phyloP scores from a whole-genome alignment of 345 rosid genomes.

The Rubroshorea leprosula region DNA sequence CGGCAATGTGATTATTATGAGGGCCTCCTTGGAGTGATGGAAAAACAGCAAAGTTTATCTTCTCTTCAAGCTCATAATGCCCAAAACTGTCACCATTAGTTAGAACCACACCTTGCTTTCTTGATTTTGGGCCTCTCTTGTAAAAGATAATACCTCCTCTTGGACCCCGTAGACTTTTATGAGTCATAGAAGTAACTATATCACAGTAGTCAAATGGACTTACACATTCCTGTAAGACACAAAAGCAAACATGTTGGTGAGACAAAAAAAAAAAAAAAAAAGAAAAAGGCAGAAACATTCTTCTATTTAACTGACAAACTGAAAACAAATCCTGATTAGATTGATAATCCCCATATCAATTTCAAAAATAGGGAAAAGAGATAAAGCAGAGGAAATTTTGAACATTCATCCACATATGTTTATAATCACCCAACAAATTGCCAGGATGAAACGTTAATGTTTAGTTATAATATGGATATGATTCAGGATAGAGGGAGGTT shows the following conservation, averaged over 20 bases:
- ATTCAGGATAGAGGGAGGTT: not conserved
- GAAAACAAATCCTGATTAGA: not conserved
- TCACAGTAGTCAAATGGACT: conserved; percentile 96
- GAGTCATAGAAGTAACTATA: conserved; percentile 94
- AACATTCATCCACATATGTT: too few species aligned
- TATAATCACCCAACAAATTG: not conserved
- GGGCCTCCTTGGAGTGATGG: conserved; percentile 95
- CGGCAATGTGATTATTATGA: conserved; percentile 96
- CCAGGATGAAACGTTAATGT: not conserved
- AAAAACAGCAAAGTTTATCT: conserved; percentile 82
- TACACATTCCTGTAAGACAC: conserved; percentile 59
- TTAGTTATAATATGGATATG: not conserved
- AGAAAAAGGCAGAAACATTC: not conserved
- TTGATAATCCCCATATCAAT: not conserved
- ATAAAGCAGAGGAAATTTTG: not conserved
- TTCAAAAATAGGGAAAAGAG: not conserved
- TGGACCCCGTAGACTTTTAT: conserved; percentile 93
- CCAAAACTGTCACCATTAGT: conserved; percentile 39
- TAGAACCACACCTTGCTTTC: conserved; percentile 46
- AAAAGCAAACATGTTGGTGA: conserved; percentile 7
- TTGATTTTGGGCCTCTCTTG: conserved; percentile 66
- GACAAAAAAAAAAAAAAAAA: too few species aligned
- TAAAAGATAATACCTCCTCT: conserved; percentile 96
- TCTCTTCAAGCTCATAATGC: conserved; percentile 80
- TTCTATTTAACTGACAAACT: not conserved